A percentile compares a stretch with the other conserved stretches of the same genome.
These are phyloP conservation scores for Salix viminalis DNA, from an alignment of 345 rosid species.

Conservation along the genomic window DNA sequence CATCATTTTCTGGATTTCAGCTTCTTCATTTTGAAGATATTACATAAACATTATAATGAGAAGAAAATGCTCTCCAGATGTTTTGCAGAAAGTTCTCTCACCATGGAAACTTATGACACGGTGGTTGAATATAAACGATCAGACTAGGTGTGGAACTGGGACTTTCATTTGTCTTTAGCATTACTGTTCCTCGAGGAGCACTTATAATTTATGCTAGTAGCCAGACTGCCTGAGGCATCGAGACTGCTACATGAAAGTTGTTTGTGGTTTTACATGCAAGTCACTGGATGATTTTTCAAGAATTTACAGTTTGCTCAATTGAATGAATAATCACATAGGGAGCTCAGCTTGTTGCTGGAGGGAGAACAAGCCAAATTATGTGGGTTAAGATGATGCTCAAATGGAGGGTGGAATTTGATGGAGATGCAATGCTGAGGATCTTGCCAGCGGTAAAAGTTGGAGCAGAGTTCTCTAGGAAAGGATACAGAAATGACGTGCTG, in stretches of 20 bases:
- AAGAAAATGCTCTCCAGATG: conserved; percentile 35
- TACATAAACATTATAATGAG: not conserved
- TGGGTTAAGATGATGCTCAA: not conserved
- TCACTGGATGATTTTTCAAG: not conserved
- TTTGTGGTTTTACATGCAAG: not conserved
- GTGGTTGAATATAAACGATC: conserved; percentile 46
- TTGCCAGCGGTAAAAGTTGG: not conserved
- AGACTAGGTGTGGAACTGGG: conserved; percentile 12
- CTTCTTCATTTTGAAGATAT: not conserved
- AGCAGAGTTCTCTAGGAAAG: not conserved
- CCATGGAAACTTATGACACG: conserved; percentile 63
- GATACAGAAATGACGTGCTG: not conserved
- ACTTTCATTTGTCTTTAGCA: not conserved
- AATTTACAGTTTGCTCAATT: not conserved
- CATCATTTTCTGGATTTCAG: not conserved
- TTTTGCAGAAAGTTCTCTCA: conserved; percentile 52
- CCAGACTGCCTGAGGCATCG: not conserved
- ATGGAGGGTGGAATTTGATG: not conserved
- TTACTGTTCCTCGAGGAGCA: not conserved
- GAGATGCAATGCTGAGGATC: not conserved
- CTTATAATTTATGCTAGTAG: not conserved
- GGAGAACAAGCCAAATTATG: not conserved
- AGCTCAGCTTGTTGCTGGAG: not conserved
- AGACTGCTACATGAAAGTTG: not conserved
- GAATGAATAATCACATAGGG: not conserved